phyloP scores from a whole-genome alignment of 73 alveolate species.

The Uronychia binucleata region DNA sequence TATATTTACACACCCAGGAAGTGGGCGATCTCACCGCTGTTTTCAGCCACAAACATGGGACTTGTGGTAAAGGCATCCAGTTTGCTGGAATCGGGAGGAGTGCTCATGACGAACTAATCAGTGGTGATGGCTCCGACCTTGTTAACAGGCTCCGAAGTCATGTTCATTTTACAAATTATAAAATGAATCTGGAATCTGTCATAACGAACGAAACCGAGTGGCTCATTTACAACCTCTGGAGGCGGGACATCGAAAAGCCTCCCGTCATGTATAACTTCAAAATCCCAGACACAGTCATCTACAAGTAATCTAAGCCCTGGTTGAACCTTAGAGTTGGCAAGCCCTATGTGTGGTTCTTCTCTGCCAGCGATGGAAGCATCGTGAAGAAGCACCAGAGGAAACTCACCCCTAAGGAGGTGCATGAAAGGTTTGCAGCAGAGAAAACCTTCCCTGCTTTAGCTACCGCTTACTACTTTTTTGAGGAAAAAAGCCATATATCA shows the following conservation, averaged over 20 bases:
- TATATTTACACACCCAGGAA: too few relatives aligned
- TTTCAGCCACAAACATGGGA: background rate
- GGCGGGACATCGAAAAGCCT: conserved; percentile 15
- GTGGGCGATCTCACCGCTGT: too few relatives aligned
- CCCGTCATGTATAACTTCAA: conserved; percentile 16
- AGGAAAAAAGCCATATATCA: background rate
- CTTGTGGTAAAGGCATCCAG: background rate
- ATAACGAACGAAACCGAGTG: conserved; percentile 29
- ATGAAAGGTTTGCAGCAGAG: background rate
- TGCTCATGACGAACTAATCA: too few relatives aligned
- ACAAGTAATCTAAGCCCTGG: background rate
- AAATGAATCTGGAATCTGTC: conserved; percentile 4
- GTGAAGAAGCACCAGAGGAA: background rate
- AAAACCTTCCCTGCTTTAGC: background rate
- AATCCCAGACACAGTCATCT: conserved; percentile 36
- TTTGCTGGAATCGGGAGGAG: too few relatives aligned
- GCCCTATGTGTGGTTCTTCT: conserved; percentile 35
- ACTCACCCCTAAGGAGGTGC: background rate
- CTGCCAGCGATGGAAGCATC: conserved; percentile 23
- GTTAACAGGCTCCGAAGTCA: too few relatives aligned
- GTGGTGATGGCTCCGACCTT: too few relatives aligned
- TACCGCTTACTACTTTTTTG: background rate
- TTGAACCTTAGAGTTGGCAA: conserved; percentile 12
- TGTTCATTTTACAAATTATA: too few relatives aligned
- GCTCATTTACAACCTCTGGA: conserved; percentile 27